Evolutionary conservation across 176 grass and related monocot species (phyloP).

Genomic region (Luzula sylvatica): DNA sequence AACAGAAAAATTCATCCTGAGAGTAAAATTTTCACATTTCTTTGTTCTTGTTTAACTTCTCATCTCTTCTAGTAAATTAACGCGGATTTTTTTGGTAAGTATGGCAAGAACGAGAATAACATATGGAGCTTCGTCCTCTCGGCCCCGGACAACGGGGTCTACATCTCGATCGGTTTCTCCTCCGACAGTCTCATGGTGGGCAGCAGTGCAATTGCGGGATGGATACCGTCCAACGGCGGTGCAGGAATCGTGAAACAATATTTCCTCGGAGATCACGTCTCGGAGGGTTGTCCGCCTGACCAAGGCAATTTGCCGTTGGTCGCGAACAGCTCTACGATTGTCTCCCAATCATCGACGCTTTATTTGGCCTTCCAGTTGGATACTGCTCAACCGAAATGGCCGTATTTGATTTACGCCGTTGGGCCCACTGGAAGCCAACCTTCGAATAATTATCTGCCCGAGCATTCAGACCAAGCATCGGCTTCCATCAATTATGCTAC

Average conservation of each 20-base stretch:
- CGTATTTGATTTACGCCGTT: conserved; percentile 54
- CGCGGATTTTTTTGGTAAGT: conserved; percentile 10
- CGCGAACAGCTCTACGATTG: conserved; percentile 30
- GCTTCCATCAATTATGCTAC: conserved; percentile 37
- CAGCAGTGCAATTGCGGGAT: conserved; percentile 54
- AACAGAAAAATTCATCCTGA: conserved; percentile 41
- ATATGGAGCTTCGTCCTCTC: conserved; percentile 62
- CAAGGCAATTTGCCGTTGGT: conserved; percentile 37
- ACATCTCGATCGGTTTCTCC: conserved; percentile 66
- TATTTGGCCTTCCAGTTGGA: conserved; percentile 65
- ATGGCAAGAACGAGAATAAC: conserved; percentile 24
- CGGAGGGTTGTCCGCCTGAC: conserved; percentile 38
- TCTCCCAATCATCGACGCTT: conserved; percentile 28
- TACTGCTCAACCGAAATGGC: not conserved
- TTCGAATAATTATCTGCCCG: conserved; percentile 28
- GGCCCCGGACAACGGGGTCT: conserved; percentile 46
- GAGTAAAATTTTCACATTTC: conserved; percentile 19
- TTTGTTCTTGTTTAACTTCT: not conserved
- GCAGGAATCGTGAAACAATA: conserved; percentile 34
- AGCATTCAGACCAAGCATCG: conserved; percentile 27
- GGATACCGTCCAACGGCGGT: conserved; percentile 25
- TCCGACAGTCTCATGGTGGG: conserved; percentile 34
- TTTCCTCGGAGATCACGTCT: conserved; percentile 36
- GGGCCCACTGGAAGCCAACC: conserved; percentile 28
- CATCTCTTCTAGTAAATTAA: not conserved